These are phyloP conservation scores for Aspergillus terreus DNA, from an alignment of 2,329 filamentous ascomycete genomes.

Conservation along the genomic window DNA sequence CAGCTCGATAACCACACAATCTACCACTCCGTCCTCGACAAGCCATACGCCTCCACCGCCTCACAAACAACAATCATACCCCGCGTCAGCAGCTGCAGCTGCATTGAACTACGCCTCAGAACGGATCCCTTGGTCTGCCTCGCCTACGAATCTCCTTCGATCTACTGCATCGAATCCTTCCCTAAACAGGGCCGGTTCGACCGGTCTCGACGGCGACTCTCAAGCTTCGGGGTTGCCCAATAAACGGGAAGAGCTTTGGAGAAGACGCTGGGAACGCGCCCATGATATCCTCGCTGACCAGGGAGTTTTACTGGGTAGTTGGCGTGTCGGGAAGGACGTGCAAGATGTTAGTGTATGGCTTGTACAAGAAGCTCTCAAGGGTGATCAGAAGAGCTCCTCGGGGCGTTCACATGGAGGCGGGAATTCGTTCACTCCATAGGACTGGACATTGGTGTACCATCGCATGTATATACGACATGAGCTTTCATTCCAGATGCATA, in stretches of 20 bases:
- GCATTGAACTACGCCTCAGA: constrained; percentile 31
- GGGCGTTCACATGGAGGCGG: neutral
- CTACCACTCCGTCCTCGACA: constrained; percentile 10
- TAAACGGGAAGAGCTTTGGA: constrained; percentile 49
- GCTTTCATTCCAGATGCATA: no score
- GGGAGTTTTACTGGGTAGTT: constrained; percentile 43
- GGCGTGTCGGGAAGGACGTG: constrained; percentile 45
- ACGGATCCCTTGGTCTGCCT: constrained; percentile 20
- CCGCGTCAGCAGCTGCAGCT: constrained; percentile 16
- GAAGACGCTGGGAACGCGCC: constrained; percentile 45
- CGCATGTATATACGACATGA: neutral
- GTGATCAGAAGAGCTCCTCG: constrained; percentile 4
- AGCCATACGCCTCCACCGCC: constrained; percentile 14
- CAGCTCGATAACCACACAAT: constrained; percentile 17
- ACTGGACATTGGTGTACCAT: neutral
- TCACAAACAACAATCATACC: constrained; percentile 23
- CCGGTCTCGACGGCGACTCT: constrained; percentile 13
- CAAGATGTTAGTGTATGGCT: constrained; percentile 43
- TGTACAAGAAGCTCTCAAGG: constrained; percentile 37
- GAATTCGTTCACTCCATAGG: neutral
- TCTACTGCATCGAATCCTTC: constrained; percentile 21
- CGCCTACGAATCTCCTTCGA: constrained; percentile 16
- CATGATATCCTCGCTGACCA: constrained; percentile 39
- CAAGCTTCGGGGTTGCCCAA: constrained; percentile 32
- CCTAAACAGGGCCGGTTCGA: constrained; percentile 15